Evolutionary conservation across 129 eudicot species (phyloP), one percentile per base, ranked within the genome.

Genomic region (Flaveria trinervia): DNA sequence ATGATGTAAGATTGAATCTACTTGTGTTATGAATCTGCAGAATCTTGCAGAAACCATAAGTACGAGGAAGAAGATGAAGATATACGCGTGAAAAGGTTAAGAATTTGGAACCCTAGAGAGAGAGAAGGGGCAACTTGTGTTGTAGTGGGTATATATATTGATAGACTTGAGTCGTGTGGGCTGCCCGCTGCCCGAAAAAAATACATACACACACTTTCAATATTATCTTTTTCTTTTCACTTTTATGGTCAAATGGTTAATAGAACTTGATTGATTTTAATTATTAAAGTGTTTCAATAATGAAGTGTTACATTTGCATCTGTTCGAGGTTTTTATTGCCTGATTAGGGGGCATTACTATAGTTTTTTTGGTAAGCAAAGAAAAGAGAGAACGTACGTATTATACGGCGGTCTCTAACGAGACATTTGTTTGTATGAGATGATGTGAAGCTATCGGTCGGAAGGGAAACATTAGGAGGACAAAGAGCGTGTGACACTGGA

Each of bases 51-150:
- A 70, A 71, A 79, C 16, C 73, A 25, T 64, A 80, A 18, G 79
- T 80, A 80, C 79, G 84, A 80, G 83, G 64, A 73, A 72, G 74
- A 77, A 72, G 78, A 72, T 65, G 83, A 65, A 80, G 83, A 80
- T 55, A 12, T 43, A 73, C 43, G 79, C 74, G 79, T 65, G 64
- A 65, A 78, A 61, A 72, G 51, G 48, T 30, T 61, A 62, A 26
- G 11, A 61, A 61, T 33, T 26, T 33, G 77, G 52, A 82, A 82
- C 81, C 81, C 81, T 62, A 70, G 57, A 71, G 71, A 71, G 74
- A 78, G 49, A 72, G 59, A 25, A 9, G 65, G 41, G 18, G 54
- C 57, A 10, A 39, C 68, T 28, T 72, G 71, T 68, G 54, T 0
- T 54, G 82, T 36, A 28, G 67, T 76, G 51, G 57, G 77, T 78